Evolutionary conservation across 2,329 filamentous ascomycete genomes (phyloP).

Genomic region (Dothiorella sarmentorum): DNA sequence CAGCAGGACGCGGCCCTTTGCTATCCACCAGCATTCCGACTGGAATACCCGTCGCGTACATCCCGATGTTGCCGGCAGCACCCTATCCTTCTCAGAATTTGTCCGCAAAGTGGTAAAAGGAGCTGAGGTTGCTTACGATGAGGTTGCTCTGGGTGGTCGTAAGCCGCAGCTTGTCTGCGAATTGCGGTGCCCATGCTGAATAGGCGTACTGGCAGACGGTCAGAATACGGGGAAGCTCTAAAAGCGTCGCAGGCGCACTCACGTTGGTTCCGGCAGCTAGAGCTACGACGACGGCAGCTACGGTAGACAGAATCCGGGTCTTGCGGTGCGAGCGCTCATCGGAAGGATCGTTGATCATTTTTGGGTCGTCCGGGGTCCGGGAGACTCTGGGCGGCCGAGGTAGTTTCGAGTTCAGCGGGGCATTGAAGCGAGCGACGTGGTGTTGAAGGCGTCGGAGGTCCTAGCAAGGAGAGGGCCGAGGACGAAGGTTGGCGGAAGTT

Average conservation of each 20-base stretch:
- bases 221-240: neutral
- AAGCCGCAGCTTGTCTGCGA: conserved; percentile 79
- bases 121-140: conserved; percentile 58
- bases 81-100: conserved; percentile 39
- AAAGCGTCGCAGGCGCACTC: conserved; percentile 30
- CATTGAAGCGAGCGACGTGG: conserved; percentile 5
- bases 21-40: conserved; percentile 83
- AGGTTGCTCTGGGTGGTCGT: conserved; percentile 92
- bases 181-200: conserved; percentile 95
- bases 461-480: neutral
- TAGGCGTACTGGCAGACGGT: conserved; percentile 82
- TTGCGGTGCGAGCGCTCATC: conserved; percentile 52
- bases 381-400: conserved; percentile 1
- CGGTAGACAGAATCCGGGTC: conserved; percentile 74
- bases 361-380: conserved; percentile 8
- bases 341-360: conserved; percentile 20
- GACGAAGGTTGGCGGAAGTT: neutral
- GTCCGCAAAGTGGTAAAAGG: conserved; percentile 4
- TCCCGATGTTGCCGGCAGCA: conserved; percentile 80
- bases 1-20: conserved; percentile 74
- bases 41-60: conserved; percentile 89
- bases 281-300: conserved; percentile 79
- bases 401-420: neutral
- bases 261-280: conserved; percentile 93
- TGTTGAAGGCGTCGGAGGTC: neutral